phyloP scores from a whole-genome alignment of 768 basidiomycete genomes.

The Mycena sanguinolenta region DNA sequence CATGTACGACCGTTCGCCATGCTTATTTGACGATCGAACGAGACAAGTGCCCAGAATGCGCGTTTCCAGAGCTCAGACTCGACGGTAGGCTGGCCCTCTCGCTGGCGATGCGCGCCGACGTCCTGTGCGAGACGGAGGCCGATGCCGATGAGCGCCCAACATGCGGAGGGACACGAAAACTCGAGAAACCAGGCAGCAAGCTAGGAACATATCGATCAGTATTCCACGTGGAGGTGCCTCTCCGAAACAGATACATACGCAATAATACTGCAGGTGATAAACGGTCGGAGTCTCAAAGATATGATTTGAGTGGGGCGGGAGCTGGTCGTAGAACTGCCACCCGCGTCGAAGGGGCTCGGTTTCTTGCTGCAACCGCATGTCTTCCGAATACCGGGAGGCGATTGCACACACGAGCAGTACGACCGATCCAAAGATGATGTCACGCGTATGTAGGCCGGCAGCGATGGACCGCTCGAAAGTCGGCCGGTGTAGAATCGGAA shows the following conservation, averaged over 20 bases:
- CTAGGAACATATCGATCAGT: conserved; percentile 45
- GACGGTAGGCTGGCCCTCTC: conserved; percentile 49
- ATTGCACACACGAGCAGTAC: conserved; percentile 73
- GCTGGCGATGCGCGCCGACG: conserved; percentile 39
- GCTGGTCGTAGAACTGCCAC: conserved; percentile 29
- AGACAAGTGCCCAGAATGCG: no score
- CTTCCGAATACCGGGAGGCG: conserved; percentile 49
- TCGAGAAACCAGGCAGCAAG: conserved; percentile 65
- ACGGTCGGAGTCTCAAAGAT: conserved; percentile 9
- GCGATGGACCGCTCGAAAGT: conserved; percentile 68
- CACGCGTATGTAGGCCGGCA: conserved; percentile 61
- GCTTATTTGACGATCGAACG: no score
- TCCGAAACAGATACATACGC: conserved; percentile 44
- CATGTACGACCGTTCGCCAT: no score
- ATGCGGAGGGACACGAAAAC: conserved; percentile 69
- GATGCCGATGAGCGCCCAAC: conserved; percentile 77
- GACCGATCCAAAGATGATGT: conserved; percentile 64
- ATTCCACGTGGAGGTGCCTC: not conserved
- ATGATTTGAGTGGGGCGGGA: not conserved
- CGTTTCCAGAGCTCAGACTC: no score
- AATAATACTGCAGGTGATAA: conserved; percentile 27
- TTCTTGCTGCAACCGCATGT: conserved; percentile 53
- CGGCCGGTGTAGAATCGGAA: conserved; percentile 80
- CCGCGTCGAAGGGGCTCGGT: conserved; percentile 35
- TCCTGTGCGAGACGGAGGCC: conserved; percentile 32